Base-by-base conservation (phyloP, 2,329 filamentous ascomycete species). In the Venturia asperata region DNA sequence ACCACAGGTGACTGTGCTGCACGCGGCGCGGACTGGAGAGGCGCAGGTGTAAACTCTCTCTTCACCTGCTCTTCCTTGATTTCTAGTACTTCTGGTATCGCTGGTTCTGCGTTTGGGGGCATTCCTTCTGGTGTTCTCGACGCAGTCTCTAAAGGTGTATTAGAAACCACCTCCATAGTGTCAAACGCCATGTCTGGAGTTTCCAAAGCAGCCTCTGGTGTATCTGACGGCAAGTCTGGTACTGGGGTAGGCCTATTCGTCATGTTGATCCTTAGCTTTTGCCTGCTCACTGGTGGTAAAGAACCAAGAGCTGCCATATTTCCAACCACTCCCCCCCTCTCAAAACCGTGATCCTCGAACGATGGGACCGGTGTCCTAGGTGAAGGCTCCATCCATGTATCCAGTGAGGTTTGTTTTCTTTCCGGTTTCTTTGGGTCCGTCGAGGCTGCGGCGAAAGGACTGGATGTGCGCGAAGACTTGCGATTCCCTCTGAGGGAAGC, bases 291-390 rank as follows among this genome's bases (percentile, higher is more conserved):
- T 27, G 81, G 82, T 15, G 92, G 92, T 70, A 87, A 81, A 64
- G 86, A 83, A 49, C 92, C 92, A 65, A 96, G 78, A 34, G 92
- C 87, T 64, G 87, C 87, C 92, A 96, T 96, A 71, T 87, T 87
- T 75, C 90, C 87, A 66, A 95, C 80, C 21, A 95, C 89, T 68
- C 90, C 90, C 74, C 86, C 85, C 61, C 88, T 82, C 71, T 88
- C 80, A 70, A 94, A 82, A 56, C 89, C 89, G 73, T 84, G 80
- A 70, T 96, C 91, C 79, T 90, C 86, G 73, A 88, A 96, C 73
- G 89, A 93, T 13, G 92, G 81, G 60, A 78, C 78, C 60, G 81
- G 80, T 61, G 75, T 72, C 66, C 82, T 80, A 60, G 83, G 71
- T 45, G 80, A 75, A 61, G 86, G 86, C 74, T 88, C 86, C 49